Percentiles rank a stretch among this genome's conserved stretches.
These are phyloP conservation scores for Coemansia sp. DNA, from an alignment of 192 early-diverging fungal genomes.

Conservation along the genomic window DNA sequence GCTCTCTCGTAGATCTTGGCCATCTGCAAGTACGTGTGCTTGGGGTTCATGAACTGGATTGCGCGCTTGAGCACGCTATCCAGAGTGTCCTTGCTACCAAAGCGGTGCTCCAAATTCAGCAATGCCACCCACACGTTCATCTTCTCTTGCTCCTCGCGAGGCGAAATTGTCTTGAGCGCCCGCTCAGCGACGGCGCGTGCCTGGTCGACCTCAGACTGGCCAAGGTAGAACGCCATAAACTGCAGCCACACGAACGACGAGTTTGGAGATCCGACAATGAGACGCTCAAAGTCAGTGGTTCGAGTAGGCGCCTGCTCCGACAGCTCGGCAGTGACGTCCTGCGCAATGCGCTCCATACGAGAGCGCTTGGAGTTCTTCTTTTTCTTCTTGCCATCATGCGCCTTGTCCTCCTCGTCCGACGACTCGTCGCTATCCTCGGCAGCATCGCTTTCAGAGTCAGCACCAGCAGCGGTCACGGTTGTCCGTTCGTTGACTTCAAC, in stretches of 20 bases:
- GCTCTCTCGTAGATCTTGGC: conserved; percentile 89
- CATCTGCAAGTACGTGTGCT: conserved; percentile 86
- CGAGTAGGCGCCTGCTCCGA: conserved; percentile 71
- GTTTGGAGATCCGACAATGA: conserved; percentile 93
- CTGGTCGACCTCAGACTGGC: conserved; percentile 90
- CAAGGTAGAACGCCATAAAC: conserved; percentile 99
- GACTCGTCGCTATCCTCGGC: conserved; percentile 39
- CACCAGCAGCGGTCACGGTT: conserved; percentile 11
- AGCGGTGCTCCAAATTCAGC: conserved; percentile 95
- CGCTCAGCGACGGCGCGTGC: conserved; percentile 93
- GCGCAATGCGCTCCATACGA: conserved; percentile 63
- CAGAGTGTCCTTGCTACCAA: conserved; percentile 82
- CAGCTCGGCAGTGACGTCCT: conserved; percentile 72
- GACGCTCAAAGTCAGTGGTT: conserved; percentile 87
- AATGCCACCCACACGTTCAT: conserved; percentile 98
- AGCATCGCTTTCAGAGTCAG: conserved; percentile 38
- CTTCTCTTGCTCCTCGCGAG: conserved; percentile 93
- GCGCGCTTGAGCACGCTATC: conserved; percentile 86
- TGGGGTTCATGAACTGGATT: conserved; percentile 82
- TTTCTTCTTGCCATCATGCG: conserved; percentile 5
- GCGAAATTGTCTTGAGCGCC: conserved; percentile 89
- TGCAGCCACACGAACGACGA: conserved; percentile 99
- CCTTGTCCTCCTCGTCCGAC: conserved; percentile 57
- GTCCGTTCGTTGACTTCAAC: conserved; percentile 42
- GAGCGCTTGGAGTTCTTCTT: conserved; percentile 56